Conservation (phyloP, 441 rosid genomes). For the Isatis lusitanica region DNA sequence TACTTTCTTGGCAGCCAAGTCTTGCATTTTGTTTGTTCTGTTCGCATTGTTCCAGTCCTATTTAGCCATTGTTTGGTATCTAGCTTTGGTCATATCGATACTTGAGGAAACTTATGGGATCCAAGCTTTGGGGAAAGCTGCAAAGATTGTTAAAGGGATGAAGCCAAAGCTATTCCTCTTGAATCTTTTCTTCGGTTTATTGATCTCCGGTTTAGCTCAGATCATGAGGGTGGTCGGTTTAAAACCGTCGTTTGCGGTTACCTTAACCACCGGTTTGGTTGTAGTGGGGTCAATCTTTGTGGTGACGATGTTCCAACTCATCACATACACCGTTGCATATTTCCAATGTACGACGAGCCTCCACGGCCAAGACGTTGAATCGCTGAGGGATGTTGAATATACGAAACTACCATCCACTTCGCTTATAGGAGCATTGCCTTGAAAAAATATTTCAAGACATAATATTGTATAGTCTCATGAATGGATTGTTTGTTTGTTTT, state of each 20-base stretch:
- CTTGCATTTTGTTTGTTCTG: background rate
- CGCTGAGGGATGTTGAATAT: slow-evolving; percentile 35
- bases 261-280: slow-evolving; percentile 29
- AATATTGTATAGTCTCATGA: background rate
- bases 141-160: slow-evolving; percentile 49
- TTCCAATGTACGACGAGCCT: slow-evolving; percentile 46
- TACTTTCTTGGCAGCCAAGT: background rate
- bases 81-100: slow-evolving; percentile 50
- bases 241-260: background rate
- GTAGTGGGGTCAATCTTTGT: slow-evolving; percentile 18
- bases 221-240: background rate
- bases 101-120: slow-evolving; percentile 54
- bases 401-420: slow-evolving; percentile 31
- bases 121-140: slow-evolving; percentile 60
- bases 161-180: slow-evolving; percentile 42
- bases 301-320: slow-evolving; percentile 35
- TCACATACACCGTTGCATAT: slow-evolving; percentile 47
- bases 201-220: background rate
- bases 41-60: slow-evolving; percentile 34
- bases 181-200: slow-evolving; percentile 34
- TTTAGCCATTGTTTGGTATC: slow-evolving; percentile 43
- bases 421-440: slow-evolving; percentile 15
- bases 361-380: slow-evolving; percentile 47
- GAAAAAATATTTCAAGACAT: background rate
- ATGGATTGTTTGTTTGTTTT: background rate